Conservation (phyloP, 2,329 filamentous ascomycete species). For the Zasmidium angulare region DNA sequence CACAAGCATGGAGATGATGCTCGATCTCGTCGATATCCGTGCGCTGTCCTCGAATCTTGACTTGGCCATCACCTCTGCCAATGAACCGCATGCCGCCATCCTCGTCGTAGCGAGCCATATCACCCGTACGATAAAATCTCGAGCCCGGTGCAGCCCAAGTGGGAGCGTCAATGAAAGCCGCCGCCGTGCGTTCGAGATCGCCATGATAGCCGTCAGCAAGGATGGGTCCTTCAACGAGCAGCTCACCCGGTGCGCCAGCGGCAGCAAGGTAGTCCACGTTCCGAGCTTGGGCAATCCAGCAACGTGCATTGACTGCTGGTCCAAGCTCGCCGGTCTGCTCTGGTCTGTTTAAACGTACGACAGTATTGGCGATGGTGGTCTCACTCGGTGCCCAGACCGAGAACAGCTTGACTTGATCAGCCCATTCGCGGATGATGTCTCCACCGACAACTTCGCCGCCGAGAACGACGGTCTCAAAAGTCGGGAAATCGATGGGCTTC, state of each 20-base stretch:
- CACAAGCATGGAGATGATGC: slow-evolving; percentile 32
- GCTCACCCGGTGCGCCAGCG: slow-evolving; percentile 48
- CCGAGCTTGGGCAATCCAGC: too few species aligned
- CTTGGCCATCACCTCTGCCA: slow-evolving; percentile 69
- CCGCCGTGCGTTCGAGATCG: slow-evolving; percentile 30
- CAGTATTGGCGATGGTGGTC: too few species aligned
- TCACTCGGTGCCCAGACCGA: neutral
- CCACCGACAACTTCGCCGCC: neutral
- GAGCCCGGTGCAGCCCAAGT: neutral
- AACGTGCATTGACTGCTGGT: too few species aligned
- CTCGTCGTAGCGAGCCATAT: slow-evolving; percentile 55
- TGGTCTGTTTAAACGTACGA: too few species aligned
- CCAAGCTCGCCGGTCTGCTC: too few species aligned
- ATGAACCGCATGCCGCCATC: slow-evolving; percentile 57
- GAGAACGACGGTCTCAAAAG: neutral
- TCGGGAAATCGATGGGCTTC: neutral
- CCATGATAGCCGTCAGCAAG: slow-evolving; percentile 46
- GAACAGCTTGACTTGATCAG: neutral
- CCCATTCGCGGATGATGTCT: neutral
- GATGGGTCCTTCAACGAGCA: slow-evolving; percentile 47
- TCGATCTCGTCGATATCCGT: slow-evolving; percentile 76
- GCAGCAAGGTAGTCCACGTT: neutral
- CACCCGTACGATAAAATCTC: slow-evolving; percentile 59
- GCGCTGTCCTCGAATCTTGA: slow-evolving; percentile 75
- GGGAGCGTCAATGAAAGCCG: slow-evolving; percentile 5